These are phyloP conservation scores for Ophiocordyceps camponoti-floridani DNA, from an alignment of 2,329 filamentous ascomycete species.

Conservation along the genomic window DNA sequence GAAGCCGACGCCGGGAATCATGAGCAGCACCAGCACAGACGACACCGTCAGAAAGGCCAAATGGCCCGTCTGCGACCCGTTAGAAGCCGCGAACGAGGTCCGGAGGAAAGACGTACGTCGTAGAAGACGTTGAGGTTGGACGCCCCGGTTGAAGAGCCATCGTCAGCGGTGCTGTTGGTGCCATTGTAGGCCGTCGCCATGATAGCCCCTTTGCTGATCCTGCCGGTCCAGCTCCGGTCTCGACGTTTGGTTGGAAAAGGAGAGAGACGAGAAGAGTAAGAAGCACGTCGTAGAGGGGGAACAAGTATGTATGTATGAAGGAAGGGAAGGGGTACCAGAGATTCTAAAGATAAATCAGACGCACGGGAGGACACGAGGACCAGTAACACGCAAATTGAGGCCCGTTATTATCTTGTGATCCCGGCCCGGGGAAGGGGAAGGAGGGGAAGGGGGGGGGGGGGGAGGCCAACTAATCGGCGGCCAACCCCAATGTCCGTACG, in stretches of 20 bases:
- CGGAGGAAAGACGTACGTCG: constrained; percentile 32
- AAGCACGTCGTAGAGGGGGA: neutral
- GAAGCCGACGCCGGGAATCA: constrained; percentile 88
- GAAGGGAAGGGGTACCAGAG: neutral
- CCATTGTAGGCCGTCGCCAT: constrained; percentile 24
- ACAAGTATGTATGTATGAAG: too few species aligned
- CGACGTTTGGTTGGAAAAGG: neutral
- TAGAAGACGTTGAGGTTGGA: constrained; percentile 76
- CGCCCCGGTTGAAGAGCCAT: constrained; percentile 29
- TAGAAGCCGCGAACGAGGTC: neutral
- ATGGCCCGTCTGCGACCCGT: constrained; percentile 48
- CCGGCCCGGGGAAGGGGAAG: too few species aligned
- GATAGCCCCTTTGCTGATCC: too few species aligned
- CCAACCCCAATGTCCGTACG: too few species aligned
- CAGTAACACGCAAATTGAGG: neutral
- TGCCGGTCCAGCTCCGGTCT: neutral
- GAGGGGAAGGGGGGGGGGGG: too few species aligned
- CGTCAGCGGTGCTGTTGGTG: constrained; percentile 27
- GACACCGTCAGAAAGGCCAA: constrained; percentile 62
- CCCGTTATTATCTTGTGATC: neutral
- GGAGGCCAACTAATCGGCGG: too few species aligned
- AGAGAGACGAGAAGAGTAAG: neutral
- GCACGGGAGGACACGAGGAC: too few species aligned
- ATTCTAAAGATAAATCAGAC: neutral
- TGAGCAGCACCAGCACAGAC: constrained; percentile 68